Conservation (phyloP, 495 filamentous ascomycete species). For the Tuber aestivum region DNA sequence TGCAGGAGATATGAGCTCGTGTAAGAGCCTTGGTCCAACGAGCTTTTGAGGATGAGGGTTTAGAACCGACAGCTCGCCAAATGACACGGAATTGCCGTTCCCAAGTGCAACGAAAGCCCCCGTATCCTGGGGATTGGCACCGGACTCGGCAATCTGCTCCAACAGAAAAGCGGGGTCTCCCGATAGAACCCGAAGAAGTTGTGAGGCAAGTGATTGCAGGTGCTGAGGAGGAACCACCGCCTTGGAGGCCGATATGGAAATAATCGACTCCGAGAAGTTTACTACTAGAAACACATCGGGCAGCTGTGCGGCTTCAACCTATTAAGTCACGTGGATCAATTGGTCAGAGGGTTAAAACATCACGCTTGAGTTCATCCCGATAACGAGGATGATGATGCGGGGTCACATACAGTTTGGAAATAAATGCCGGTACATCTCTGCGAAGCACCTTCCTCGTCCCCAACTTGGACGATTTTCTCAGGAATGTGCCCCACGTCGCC, state of each 20-base stretch:
- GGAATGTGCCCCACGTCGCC: slow-evolving; percentile 32
- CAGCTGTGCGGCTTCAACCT: slow-evolving; percentile 4
- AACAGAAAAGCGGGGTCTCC: background rate
- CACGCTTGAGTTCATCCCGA: background rate
- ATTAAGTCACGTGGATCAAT: background rate
- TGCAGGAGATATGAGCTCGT: slow-evolving; percentile 53
- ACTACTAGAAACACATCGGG: slow-evolving; percentile 23
- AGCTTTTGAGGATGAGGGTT: slow-evolving; percentile 54
- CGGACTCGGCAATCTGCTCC: background rate
- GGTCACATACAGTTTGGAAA: slow-evolving; percentile 34
- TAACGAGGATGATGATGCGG: slow-evolving; percentile 8
- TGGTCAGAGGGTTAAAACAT: background rate
- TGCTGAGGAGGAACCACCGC: slow-evolving; percentile 20
- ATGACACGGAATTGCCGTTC: background rate
- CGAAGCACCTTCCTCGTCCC: slow-evolving; percentile 29
- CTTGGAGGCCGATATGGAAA: slow-evolving; percentile 17
- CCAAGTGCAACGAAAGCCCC: background rate
- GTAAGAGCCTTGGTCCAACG: slow-evolving; percentile 58
- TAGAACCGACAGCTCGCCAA: slow-evolving; percentile 52
- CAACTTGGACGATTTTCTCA: slow-evolving; percentile 21
- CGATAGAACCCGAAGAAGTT: slow-evolving; percentile 24
- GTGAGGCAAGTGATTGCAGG: slow-evolving; percentile 14
- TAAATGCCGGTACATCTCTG: slow-evolving; percentile 27
- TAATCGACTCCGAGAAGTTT: slow-evolving; percentile 3
- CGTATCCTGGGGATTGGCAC: background rate